Percentiles rank a stretch among this genome's conserved stretches.
These are phyloP conservation scores for Fomitiporia mediterranea DNA, from an alignment of 1,284 basidiomycete genomes.

Conservation along the genomic window DNA sequence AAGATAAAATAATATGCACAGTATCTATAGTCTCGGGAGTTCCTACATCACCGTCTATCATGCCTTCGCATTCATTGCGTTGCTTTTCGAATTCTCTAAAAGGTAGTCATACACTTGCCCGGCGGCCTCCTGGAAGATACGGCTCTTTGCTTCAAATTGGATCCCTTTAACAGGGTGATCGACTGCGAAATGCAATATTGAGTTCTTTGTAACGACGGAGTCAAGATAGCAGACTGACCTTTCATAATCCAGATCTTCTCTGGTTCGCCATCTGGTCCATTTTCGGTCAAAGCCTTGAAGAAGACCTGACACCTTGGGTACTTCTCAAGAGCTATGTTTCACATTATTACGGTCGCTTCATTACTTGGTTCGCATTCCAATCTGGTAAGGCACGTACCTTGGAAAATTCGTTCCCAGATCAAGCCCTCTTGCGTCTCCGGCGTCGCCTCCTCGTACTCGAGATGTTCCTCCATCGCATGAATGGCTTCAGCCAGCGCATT, in stretches of 20 bases:
- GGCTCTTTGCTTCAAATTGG: slow-evolving; percentile 9
- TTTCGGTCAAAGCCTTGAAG: not conserved
- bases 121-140: slow-evolving; percentile 5
- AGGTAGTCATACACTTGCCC: slow-evolving; percentile 5
- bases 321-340: not conserved
- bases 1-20: no score
- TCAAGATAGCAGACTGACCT: not conserved
- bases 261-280: slow-evolving; percentile 4
- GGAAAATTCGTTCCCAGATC: slow-evolving; percentile 1
- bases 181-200: not conserved
- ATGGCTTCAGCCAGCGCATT: slow-evolving; percentile 1
- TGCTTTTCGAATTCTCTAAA: not conserved
- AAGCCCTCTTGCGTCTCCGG: not conserved
- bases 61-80: not conserved
- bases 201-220: not conserved
- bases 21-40: no score
- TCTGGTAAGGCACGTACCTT: not conserved
- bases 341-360: not conserved
- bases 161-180: slow-evolving; percentile 1
- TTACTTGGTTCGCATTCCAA: not conserved
- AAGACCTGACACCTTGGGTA: not conserved
- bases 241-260: slow-evolving; percentile 6
- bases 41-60: not conserved
- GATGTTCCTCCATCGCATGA: slow-evolving; percentile 2
- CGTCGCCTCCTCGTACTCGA: not conserved